Percentiles rank a stretch among this genome's conserved stretches.
These are phyloP conservation scores for Leptomonas pyrrhocoris DNA, from an alignment of 208 protist genomes.

Conservation along the genomic window DNA sequence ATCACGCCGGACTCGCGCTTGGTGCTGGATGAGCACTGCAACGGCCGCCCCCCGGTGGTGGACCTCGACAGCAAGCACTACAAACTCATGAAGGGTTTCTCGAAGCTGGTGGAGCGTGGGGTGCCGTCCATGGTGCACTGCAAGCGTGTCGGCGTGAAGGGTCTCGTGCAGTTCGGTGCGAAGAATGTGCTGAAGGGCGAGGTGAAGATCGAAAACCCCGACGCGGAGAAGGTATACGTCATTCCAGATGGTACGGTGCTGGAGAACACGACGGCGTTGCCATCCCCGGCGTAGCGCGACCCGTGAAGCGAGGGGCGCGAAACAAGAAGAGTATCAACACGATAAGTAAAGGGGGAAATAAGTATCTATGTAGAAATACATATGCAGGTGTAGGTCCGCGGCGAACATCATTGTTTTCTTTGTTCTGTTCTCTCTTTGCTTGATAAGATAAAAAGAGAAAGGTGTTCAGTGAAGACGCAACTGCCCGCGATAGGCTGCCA, in stretches of 20 bases:
- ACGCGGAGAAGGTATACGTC: conserved; percentile 32
- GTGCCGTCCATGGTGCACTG: conserved; percentile 80
- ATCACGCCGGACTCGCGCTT: conserved; percentile 72
- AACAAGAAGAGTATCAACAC: not conserved
- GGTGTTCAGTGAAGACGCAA: no score
- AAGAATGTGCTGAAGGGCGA: conserved; percentile 64
- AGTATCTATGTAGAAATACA: no score
- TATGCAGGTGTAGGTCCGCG: no score
- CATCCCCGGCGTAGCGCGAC: not conserved
- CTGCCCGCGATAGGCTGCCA: no score
- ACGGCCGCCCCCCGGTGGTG: conserved; percentile 64
- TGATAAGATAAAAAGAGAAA: no score
- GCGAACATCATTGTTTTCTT: no score
- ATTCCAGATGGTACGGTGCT: conserved; percentile 54
- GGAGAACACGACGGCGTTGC: conserved; percentile 45
- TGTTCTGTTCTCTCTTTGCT: no score
- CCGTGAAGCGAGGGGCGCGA: not conserved
- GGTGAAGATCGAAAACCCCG: conserved; percentile 67
- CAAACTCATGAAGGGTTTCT: conserved; percentile 75
- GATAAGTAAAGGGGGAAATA: conserved; percentile 1
- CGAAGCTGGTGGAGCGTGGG: conserved; percentile 49
- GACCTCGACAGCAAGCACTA: conserved; percentile 77
- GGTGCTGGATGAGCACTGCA: conserved; percentile 49
- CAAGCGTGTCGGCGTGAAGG: conserved; percentile 58
- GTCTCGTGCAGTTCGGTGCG: conserved; percentile 58